Conservation (phyloP, 495 filamentous ascomycete genomes). For the Penicillium alfredii region DNA sequence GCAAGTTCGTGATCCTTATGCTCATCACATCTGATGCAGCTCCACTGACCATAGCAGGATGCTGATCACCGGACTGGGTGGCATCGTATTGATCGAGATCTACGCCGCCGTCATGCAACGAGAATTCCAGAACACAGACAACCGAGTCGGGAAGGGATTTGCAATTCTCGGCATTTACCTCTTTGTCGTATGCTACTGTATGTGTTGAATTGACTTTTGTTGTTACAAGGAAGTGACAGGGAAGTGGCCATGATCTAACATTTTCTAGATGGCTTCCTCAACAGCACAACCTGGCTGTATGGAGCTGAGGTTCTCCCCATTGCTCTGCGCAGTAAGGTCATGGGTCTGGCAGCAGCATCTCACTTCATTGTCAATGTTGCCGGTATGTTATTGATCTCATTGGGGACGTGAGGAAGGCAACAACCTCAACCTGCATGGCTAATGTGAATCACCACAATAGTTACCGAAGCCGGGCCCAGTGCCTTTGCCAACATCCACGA, state of each 20-base stretch:
- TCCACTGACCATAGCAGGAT: slow-evolving; percentile 31
- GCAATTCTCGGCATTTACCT: slow-evolving; percentile 55
- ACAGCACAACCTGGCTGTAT: slow-evolving; percentile 57
- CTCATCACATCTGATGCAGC: neutral
- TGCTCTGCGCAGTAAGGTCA: slow-evolving; percentile 51
- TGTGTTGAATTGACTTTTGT: slow-evolving; percentile 8
- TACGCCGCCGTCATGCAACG: slow-evolving; percentile 55
- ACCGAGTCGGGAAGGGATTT: slow-evolving; percentile 54
- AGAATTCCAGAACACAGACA: slow-evolving; percentile 49
- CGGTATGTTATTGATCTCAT: slow-evolving; percentile 25
- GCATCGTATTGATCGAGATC: slow-evolving; percentile 50
- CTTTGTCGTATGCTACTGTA: slow-evolving; percentile 52
- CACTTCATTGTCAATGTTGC: slow-evolving; percentile 57
- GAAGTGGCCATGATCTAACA: slow-evolving; percentile 5
- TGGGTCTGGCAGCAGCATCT: slow-evolving; percentile 51
- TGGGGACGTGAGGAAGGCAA: too few species aligned
- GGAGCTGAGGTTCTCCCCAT: slow-evolving; percentile 55
- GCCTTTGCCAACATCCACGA: slow-evolving; percentile 53
- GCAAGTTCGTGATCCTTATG: slow-evolving; percentile 35
- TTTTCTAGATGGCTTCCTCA: slow-evolving; percentile 48
- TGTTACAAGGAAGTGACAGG: neutral
- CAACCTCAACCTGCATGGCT: neutral
- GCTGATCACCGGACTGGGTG: slow-evolving; percentile 45
- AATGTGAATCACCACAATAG: slow-evolving; percentile 10
- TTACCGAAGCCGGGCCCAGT: slow-evolving; percentile 54